phyloP scores from a whole-genome alignment of 208 protist species.

The Naegleria fowleri region DNA sequence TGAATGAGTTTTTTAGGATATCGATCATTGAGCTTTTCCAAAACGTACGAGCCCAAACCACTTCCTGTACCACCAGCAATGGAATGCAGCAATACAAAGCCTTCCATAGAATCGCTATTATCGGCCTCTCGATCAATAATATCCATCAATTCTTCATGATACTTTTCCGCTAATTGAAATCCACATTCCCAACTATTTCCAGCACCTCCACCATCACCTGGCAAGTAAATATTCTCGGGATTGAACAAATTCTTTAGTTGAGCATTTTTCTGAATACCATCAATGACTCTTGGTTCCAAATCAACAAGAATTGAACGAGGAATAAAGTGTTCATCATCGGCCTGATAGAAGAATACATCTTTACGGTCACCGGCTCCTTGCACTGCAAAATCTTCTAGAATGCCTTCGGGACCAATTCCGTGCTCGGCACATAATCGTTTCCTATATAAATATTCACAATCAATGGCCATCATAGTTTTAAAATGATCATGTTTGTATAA shows the following conservation, averaged over 20 bases:
- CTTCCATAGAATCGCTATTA: conserved; percentile 53
- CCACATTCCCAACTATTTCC: conserved; percentile 99
- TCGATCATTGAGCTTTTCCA: conserved; percentile 95
- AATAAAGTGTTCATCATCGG: conserved; percentile 99
- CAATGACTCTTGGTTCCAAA: conserved; percentile 96
- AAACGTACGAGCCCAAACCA: conserved; percentile 96
- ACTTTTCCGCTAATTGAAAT: conserved; percentile 73
- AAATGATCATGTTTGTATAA: too few relatives aligned
- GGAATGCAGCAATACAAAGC: conserved; percentile 97
- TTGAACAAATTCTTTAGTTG: conserved; percentile 88
- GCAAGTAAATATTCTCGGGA: conserved; percentile 97
- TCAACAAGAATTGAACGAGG: conserved; percentile 98
- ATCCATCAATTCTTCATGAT: conserved; percentile 90
- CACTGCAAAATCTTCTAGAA: conserved; percentile 85
- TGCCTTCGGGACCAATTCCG: conserved; percentile 89
- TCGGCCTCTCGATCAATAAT: conserved; percentile 99
- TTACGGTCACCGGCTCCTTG: conserved; percentile 89
- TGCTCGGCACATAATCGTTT: conserved; percentile 96
- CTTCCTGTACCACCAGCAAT: conserved; percentile 99
- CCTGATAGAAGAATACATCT: conserved; percentile 99
- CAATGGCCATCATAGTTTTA: conserved; percentile 44
- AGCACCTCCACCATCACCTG: conserved; percentile 89
- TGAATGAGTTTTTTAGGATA: conserved; percentile 96
- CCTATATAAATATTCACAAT: conserved; percentile 97
- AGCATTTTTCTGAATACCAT: conserved; percentile 77